A percentile compares a stretch with the other conserved stretches of the same genome.
These are phyloP conservation scores for Boletus huronensis DNA, from an alignment of 768 basidiomycete species.

Conservation along the genomic window DNA sequence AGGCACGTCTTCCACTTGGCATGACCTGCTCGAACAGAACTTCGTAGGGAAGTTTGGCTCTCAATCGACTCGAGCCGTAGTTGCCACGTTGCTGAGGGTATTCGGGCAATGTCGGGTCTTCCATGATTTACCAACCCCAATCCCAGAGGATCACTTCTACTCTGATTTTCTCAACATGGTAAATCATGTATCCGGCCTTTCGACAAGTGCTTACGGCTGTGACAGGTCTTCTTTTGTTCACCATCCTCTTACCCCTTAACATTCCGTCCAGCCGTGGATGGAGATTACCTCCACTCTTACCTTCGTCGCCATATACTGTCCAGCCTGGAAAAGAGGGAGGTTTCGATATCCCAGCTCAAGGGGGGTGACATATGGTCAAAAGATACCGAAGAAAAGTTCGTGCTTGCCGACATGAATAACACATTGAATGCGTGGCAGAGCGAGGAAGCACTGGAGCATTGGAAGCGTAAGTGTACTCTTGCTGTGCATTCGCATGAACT, in stretches of 20 bases:
- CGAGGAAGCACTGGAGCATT: slow-evolving; percentile 64
- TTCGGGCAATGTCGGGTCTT: slow-evolving; percentile 83
- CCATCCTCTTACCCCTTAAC: slow-evolving; percentile 47
- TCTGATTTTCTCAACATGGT: slow-evolving; percentile 75
- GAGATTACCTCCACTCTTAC: slow-evolving; percentile 67
- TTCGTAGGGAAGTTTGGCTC: slow-evolving; percentile 73
- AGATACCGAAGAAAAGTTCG: slow-evolving; percentile 40
- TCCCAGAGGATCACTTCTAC: slow-evolving; percentile 45
- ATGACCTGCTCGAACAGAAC: slow-evolving; percentile 49
- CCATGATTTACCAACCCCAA: slow-evolving; percentile 56
- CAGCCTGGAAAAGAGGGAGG: slow-evolving; percentile 49
- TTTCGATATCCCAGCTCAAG: slow-evolving; percentile 43
- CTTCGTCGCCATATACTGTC: slow-evolving; percentile 61
- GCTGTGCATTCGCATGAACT: background rate
- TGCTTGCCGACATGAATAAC: slow-evolving; percentile 63
- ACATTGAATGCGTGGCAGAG: slow-evolving; percentile 64
- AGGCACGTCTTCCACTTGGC: background rate
- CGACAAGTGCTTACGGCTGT: slow-evolving; percentile 4
- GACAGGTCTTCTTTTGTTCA: slow-evolving; percentile 82
- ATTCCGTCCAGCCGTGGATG: slow-evolving; percentile 52
- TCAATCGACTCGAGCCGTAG: slow-evolving; percentile 58
- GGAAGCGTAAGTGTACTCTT: slow-evolving; percentile 54
- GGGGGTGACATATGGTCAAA: slow-evolving; percentile 16
- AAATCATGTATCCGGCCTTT: slow-evolving; percentile 17
- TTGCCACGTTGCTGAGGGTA: slow-evolving; percentile 63